A percentile compares a stretch with the other conserved stretches of the same genome.
Conservation (phyloP, 306 rosid species). For the Quillaja saponaria region DNA sequence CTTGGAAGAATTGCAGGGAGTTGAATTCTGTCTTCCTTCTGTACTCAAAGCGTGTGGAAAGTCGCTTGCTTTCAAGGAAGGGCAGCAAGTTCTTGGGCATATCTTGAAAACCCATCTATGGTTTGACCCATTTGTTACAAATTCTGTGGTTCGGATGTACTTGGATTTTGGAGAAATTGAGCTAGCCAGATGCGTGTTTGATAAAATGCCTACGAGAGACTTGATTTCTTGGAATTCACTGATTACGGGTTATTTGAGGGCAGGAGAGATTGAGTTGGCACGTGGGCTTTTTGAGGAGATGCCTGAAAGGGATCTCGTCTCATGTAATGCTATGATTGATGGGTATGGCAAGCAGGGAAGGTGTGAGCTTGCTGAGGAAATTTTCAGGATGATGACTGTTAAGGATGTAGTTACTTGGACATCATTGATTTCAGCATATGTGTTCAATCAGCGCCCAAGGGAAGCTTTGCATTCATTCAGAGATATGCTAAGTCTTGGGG, state of each 20-base stretch:
- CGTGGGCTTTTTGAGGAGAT: constrained; percentile 35
- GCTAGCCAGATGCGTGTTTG: constrained; percentile 45
- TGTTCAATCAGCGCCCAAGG: constrained; percentile 27
- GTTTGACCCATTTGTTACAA: constrained; percentile 49
- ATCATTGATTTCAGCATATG: constrained; percentile 49
- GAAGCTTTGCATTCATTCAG: constrained; percentile 49
- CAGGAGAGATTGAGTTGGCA: constrained; percentile 42
- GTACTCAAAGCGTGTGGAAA: constrained; percentile 50
- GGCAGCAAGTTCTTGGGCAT: constrained; percentile 50
- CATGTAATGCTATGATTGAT: constrained; percentile 58
- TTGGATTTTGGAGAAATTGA: constrained; percentile 36
- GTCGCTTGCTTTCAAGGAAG: constrained; percentile 39
- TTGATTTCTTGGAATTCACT: constrained; percentile 55
- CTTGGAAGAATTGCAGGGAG: constrained; percentile 29
- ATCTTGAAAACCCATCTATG: constrained; percentile 40
- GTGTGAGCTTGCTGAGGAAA: constrained; percentile 46
- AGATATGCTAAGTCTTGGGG: constrained; percentile 46
- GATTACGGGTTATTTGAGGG: constrained; percentile 43
- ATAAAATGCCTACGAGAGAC: constrained; percentile 52
- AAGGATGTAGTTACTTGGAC: constrained; percentile 55
- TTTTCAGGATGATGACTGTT: constrained; percentile 36
- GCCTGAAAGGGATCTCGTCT: constrained; percentile 42
- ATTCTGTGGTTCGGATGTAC: constrained; percentile 52
- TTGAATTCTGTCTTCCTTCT: constrained; percentile 49
- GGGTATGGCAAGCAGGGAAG: constrained; percentile 51